These are phyloP conservation scores for Cicer arietinum DNA, from an alignment of 306 rosid genomes.

Conservation along the genomic window DNA sequence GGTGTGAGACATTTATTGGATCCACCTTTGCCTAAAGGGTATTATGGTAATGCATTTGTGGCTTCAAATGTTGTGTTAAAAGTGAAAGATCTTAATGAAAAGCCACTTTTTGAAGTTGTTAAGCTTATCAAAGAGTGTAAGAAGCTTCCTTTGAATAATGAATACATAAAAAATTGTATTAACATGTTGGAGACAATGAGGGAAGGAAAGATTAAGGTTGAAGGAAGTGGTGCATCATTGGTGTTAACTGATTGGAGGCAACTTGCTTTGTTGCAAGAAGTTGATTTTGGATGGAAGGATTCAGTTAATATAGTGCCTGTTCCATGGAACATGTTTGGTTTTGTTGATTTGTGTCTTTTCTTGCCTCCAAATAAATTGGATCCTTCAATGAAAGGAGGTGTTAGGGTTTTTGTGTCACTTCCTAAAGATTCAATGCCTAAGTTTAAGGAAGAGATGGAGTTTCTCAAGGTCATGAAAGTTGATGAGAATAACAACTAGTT, in stretches of 20 bases:
- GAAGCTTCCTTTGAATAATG: conserved; percentile 32
- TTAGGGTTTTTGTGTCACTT: conserved; percentile 55
- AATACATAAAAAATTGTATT: conserved; percentile 43
- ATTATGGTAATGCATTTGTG: conserved; percentile 66
- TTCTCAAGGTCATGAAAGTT: conserved; percentile 38
- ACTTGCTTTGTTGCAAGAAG: conserved; percentile 56
- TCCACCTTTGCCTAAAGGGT: conserved; percentile 63
- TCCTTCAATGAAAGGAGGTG: conserved; percentile 60
- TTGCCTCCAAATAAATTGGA: conserved; percentile 60
- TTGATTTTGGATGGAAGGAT: conserved; percentile 58
- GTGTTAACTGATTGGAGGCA: conserved; percentile 67
- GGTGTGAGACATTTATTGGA: conserved; percentile 53
- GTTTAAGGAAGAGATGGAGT: conserved; percentile 59
- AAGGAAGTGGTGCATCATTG: conserved; percentile 50
- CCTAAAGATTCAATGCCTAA: conserved; percentile 54
- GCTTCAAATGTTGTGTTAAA: conserved; percentile 40
- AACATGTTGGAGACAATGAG: conserved; percentile 45
- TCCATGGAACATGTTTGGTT: conserved; percentile 56
- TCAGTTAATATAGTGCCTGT: conserved; percentile 52
- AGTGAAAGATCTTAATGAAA: conserved; percentile 56
- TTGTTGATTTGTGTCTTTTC: conserved; percentile 55
- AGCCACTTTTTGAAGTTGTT: conserved; percentile 50
- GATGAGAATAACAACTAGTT: conserved; percentile 20
- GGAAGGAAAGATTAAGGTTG: conserved; percentile 26
- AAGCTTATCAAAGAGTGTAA: conserved; percentile 61